Base-by-base conservation (phyloP, 116 monocot genomes). In the Posidonia oceanica region DNA sequence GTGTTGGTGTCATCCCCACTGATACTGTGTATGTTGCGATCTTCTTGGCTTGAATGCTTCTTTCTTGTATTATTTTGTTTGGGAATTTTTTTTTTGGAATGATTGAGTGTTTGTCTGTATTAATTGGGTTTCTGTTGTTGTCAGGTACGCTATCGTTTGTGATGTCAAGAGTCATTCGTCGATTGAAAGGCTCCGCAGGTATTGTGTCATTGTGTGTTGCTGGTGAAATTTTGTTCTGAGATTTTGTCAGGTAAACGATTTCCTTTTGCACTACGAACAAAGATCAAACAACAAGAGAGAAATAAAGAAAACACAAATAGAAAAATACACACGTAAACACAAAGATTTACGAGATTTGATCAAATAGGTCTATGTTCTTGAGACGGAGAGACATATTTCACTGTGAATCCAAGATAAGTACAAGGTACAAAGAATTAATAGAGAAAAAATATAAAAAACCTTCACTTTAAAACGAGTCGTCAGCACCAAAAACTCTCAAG, bases 121-220 rank as follows among this genome's bases (percentile, higher is more conserved):
- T 75, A 69, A 36, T 48, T 39, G 36, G 17, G 36, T 38, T 71
- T 53, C 21, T 52, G 14, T 53, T 58, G 3, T 61, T 74, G 7
- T 68, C 79, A 97, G 97, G 61, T 97, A 89, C 71, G 78, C 89
- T 23, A 85, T 97, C 73, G 92, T 97, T 23, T 97, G 97, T 82
- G 97, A 92, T 76, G 72, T 97, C 72, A 87, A 69, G 73, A 87
- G 75, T 63, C 77, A 85, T 81, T 77, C 88, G 13, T 78, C 89
- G 0, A 82, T 97, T 18, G 92, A 92, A 23, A 87, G 92, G 38
- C 87, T 97, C 67, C 89, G 97, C 68, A 92, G 87, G 97, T 91
- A 75, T 36, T 48, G 18, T 0, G 1, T 12, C 48, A 48, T 48
- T 48, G 48, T 29, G 29, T 29, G 29, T 29, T 29, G 29, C 29